Evolutionary conservation across 129 eudicot species (phyloP).

Genomic region (Helianthus tuberosus): DNA sequence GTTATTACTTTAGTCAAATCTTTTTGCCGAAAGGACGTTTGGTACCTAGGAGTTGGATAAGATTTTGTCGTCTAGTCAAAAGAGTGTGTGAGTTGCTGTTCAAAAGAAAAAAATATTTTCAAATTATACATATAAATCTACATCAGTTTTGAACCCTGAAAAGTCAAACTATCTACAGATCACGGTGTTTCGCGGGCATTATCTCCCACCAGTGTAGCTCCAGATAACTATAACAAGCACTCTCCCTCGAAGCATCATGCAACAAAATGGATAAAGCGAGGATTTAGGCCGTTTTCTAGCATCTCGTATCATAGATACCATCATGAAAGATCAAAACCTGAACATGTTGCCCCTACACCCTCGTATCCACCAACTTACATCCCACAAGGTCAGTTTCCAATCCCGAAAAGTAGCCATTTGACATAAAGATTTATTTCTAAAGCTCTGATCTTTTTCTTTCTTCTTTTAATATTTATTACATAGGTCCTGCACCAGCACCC

Average conservation of each 20-base stretch:
- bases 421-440: conserved; percentile 10
- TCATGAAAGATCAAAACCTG: conserved; percentile 39
- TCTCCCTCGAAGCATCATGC: conserved; percentile 36
- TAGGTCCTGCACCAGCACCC: conserved; percentile 64
- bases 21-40: not conserved
- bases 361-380: conserved; percentile 41
- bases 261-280: conserved; percentile 35
- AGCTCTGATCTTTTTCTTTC: not conserved
- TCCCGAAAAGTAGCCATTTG: conserved; percentile 2
- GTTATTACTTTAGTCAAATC: not conserved
- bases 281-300: conserved; percentile 43
- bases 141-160: not conserved
- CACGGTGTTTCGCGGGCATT: conserved; percentile 31
- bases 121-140: not conserved
- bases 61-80: too few relatives aligned
- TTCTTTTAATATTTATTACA: not conserved
- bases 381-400: conserved; percentile 49
- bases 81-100: too few relatives aligned
- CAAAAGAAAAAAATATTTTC: not conserved
- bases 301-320: conserved; percentile 37
- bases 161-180: conserved; percentile 35
- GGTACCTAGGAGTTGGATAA: too few relatives aligned
- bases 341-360: conserved; percentile 46
- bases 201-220: conserved; percentile 35
- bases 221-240: conserved; percentile 21